These are phyloP conservation scores for Ogataea salicorniae DNA, from an alignment of 805 yeast species.

Conservation along the genomic window DNA sequence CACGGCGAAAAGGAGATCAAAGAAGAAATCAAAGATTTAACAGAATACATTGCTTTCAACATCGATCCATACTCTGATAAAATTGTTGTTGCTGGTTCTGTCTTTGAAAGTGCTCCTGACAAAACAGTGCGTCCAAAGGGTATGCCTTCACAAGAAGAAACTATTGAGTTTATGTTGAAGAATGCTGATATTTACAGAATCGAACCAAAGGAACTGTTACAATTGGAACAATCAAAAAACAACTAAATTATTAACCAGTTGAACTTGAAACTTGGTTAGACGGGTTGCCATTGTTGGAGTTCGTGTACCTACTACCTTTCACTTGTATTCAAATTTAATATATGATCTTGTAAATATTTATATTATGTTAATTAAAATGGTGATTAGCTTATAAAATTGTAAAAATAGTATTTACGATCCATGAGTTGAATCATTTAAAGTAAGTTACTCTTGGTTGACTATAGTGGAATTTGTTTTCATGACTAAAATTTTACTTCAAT, in stretches of 20 bases:
- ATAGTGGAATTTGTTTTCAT: no score
- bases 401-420: no score
- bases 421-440: no score
- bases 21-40: constrained; percentile 45
- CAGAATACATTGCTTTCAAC: constrained; percentile 57
- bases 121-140: constrained; percentile 30
- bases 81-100: constrained; percentile 57
- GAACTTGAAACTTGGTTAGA: background rate
- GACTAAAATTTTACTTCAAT: no score
- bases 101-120: constrained; percentile 52
- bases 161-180: constrained; percentile 27
- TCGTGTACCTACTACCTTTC: background rate
- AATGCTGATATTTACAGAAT: constrained; percentile 34
- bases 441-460: no score
- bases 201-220: constrained; percentile 26
- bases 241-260: background rate
- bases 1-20: constrained; percentile 39
- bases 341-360: background rate
- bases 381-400: no score
- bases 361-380: no score
- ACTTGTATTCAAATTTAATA: background rate
- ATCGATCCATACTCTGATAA: constrained; percentile 57
- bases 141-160: constrained; percentile 25
- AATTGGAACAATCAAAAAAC: constrained; percentile 1
- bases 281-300: background rate